Evolutionary conservation across 331 rosid species (phyloP), one percentile per base, ranked within the genome.

Genomic region (Pyrus hybrid): DNA sequence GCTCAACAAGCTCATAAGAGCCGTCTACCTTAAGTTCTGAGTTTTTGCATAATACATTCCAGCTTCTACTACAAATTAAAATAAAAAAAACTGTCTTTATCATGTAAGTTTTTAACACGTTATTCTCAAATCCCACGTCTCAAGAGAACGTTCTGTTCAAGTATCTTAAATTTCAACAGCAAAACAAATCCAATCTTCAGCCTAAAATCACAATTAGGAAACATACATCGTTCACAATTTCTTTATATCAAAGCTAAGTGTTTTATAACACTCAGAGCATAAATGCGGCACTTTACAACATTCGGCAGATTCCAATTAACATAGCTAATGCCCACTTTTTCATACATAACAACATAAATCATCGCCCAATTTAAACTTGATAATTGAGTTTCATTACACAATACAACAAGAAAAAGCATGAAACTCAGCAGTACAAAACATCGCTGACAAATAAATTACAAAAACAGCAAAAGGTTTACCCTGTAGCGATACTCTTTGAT

Each of bases 401-500:
- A 67, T 22, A 45, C 58, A 68, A 43, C 18, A 67, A 23, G 28
- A 61, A 62, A 62, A 49, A 30, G 22, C 35, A 65, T 20, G 69
- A 68, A 28, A 41, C 43, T 35, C 26, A 71, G 57, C 54, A 71
- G 12, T 2, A n/a, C 70, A 13, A 18, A 65, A 32, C 70, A 32
- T 11, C 3, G 57, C n/a, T 16, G 35, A 22, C 37, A 53, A 14
- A 22, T 41, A 61, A 28, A 37, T 8, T 13, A 9, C 56, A 6
- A 4, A 16, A 49, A 72, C 2, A 35, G 51, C 14, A 14, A 5
- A 60, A 16, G 23, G 51, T 71, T 63, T 79, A 93, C 98, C 87
- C 74, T 78, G 67, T 80, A 88, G 60, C 96, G 96, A 68, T 75
- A 81, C 71, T 91, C 90, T n/a, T 80, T 72, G 77, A 93, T 61